Evolutionary conservation across 2,329 filamentous ascomycete genomes (phyloP), one percentile per base, ranked within the genome.

Genomic region (Cladosporium sp.): DNA sequence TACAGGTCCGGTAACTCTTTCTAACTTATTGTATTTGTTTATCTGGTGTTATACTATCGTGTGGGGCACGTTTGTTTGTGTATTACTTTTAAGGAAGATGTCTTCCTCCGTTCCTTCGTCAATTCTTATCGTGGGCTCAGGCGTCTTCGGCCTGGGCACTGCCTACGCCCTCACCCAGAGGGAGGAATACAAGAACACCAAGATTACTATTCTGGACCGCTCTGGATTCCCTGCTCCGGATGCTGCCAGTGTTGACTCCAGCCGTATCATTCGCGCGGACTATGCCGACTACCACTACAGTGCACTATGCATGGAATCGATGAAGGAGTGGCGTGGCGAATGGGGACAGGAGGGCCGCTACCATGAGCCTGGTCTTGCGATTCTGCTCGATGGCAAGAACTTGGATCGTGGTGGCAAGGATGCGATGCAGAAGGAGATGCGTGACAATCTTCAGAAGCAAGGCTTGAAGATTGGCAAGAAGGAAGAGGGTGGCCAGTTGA

Each of bases 241-340:
- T 72, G 85, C 70, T 14, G 69, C 76, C 7, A 74, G 72, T 49
- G 79, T 88, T 68, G 87, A 89, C 75, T 81, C 81, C 55, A 87
- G 85, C 26, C 86, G 87, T 65, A 88, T 89, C 70, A 82, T 89
- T 59, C 83, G 87, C 38, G 84, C 89, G 44, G 94, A 98, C 82
- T 98, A 98, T 75, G 89, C 91, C 5, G 88, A 94, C 74, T 81
- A 86, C 0, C 86, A 88, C 26, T 98, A 98, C 78, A 86, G 92
- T 6, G 80, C 83, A 18, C 87, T 98, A 55, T 92, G 90, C 24
- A 84, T 86, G 21, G 82, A 87, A 41, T 92, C 93, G 1, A 90
- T 92, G 73, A 78, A 83, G 21, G 81, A 85, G 74, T 95, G 88
- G 91, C 87, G 90, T 72, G 84, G 84, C 72, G 86, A 85, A 71